Percentiles rank a stretch among this genome's conserved stretches.
These are phyloP conservation scores for Penicillium sp. DNA, from an alignment of 2,329 filamentous ascomycete genomes.

Conservation along the genomic window DNA sequence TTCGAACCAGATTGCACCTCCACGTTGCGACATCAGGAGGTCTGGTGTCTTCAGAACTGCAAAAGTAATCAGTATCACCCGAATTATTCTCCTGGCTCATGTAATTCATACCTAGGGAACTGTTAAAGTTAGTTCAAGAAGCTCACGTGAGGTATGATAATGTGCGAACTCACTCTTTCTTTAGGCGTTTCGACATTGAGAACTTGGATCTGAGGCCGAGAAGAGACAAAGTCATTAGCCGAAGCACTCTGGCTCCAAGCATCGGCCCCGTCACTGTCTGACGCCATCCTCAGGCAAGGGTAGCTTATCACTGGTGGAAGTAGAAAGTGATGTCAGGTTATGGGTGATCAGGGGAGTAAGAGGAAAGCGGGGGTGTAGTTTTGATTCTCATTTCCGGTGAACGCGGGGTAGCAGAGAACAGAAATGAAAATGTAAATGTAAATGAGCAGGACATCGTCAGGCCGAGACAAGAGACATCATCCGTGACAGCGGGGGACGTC, in stretches of 20 bases:
- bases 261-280: constrained; percentile 9
- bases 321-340: constrained; percentile 6
- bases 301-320: neutral
- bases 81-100: neutral
- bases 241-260: neutral
- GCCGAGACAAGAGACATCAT: constrained; percentile 8
- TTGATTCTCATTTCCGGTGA: constrained; percentile 20
- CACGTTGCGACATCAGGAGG: constrained; percentile 38
- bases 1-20: constrained; percentile 45
- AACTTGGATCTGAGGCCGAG: constrained; percentile 25
- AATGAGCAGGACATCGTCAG: constrained; percentile 16
- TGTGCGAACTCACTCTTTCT: constrained; percentile 33
- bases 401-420: neutral
- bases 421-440: constrained; percentile 1
- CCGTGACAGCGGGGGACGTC: constrained; percentile 17
- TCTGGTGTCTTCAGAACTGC: constrained; percentile 8
- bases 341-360: neutral
- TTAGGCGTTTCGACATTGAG: constrained; percentile 33
- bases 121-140: constrained; percentile 16
- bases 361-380: neutral
- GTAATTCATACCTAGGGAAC: constrained; percentile 25
- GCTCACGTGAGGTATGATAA: constrained; percentile 9
- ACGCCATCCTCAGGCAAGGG: constrained; percentile 23
- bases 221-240: constrained; percentile 8
- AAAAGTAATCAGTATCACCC: constrained; percentile 6